Percentiles rank a stretch among this genome's conserved stretches.
phyloP scores from a whole-genome alignment of 169 alveolate genomes.

The Eimeria falciformis region DNA sequence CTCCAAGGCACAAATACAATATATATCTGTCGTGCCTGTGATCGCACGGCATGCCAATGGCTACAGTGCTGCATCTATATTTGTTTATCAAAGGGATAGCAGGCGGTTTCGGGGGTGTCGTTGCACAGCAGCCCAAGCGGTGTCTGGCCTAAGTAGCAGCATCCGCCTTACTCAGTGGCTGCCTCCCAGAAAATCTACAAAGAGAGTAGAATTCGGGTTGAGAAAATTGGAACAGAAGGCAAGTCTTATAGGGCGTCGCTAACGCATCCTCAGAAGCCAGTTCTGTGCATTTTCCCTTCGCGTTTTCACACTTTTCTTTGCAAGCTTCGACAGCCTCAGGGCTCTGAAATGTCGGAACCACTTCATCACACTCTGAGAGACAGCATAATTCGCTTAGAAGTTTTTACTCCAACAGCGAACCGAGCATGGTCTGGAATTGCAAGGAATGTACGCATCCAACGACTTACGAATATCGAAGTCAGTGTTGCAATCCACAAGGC shows the following conservation, averaged over 20 bases:
- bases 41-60: too few relatives aligned
- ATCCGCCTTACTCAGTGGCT: neutral
- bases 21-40: too few relatives aligned
- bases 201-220: constrained; percentile 3
- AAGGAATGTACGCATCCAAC: neutral
- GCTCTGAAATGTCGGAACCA: neutral
- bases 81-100: neutral
- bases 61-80: too few relatives aligned
- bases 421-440: neutral
- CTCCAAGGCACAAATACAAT: too few relatives aligned
- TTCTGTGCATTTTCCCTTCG: neutral
- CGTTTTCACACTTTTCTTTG: constrained; percentile 5
- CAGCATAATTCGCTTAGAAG: neutral
- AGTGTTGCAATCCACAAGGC: constrained; percentile 7
- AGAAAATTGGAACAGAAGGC: neutral
- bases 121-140: neutral
- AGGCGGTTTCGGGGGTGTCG: neutral
- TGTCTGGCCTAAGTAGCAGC: neutral
- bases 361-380: constrained; percentile 27
- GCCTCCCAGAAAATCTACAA: neutral
- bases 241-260: neutral
- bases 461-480: neutral
- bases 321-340: neutral
- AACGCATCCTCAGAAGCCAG: constrained; percentile 10
- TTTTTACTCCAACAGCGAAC: neutral